Percentiles rank a stretch among this genome's conserved stretches.
Evolutionary conservation across 2,329 filamentous ascomycete genomes (phyloP).

Genomic region (Microcyclospora tardicrescens): DNA sequence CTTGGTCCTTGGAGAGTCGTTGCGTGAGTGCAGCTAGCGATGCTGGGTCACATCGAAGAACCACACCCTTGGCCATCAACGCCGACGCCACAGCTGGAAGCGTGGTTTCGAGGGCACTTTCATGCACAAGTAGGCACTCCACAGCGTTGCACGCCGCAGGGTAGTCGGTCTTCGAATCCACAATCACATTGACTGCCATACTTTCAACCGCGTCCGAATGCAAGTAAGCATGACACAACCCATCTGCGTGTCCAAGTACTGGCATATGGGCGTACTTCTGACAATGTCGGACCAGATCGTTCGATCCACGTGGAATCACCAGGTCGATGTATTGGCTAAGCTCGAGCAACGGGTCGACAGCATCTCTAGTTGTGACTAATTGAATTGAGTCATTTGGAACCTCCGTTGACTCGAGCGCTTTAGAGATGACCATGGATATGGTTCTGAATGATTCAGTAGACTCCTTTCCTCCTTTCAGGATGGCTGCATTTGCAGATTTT

Average conservation of each 20-base stretch:
- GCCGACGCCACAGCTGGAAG: slow-evolving; percentile 62
- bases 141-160: slow-evolving; percentile 88
- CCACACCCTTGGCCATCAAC: slow-evolving; percentile 64
- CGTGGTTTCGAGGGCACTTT: slow-evolving; percentile 51
- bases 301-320: slow-evolving; percentile 82
- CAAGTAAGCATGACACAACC: slow-evolving; percentile 77
- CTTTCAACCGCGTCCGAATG: slow-evolving; percentile 61
- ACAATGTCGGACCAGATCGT: slow-evolving; percentile 80
- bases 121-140: slow-evolving; percentile 83
- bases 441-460: slow-evolving; percentile 89
- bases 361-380: slow-evolving; percentile 85
- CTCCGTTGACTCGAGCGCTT: slow-evolving; percentile 55
- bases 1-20: slow-evolving; percentile 30
- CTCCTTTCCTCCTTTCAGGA: slow-evolving; percentile 94
- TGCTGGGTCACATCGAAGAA: slow-evolving; percentile 61
- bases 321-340: slow-evolving; percentile 85
- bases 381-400: slow-evolving; percentile 84
- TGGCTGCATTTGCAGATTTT: slow-evolving; percentile 94
- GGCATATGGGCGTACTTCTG: slow-evolving; percentile 88
- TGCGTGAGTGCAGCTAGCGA: slow-evolving; percentile 51
- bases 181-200: slow-evolving; percentile 61
- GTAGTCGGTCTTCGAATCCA: slow-evolving; percentile 90
- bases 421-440: slow-evolving; percentile 74
- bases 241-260: slow-evolving; percentile 90
- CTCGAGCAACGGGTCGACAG: slow-evolving; percentile 72